Evolutionary conservation across 345 rosid genomes (phyloP).

Genomic region (Zanthoxylum bungeanum): DNA sequence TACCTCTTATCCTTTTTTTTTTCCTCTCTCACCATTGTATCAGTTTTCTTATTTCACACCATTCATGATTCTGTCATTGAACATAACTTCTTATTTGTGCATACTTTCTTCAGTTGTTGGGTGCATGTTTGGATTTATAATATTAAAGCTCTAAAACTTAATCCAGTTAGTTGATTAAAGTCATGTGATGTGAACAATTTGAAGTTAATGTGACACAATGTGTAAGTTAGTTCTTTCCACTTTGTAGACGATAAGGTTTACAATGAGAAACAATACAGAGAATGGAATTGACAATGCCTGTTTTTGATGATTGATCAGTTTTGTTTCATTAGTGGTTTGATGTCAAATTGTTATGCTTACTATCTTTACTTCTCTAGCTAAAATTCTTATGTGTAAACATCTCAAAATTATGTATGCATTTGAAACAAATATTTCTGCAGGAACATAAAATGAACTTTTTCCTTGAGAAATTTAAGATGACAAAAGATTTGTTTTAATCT

Average conservation of each 20-base stretch:
- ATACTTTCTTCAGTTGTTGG: not conserved
- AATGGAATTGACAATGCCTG: not conserved
- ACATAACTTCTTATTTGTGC: not conserved
- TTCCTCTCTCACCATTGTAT: not conserved
- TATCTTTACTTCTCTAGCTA: not conserved
- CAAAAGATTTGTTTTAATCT: not conserved
- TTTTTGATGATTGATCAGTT: not conserved
- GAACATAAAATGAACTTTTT: not conserved
- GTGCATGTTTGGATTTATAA: not conserved
- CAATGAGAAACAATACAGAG: not conserved
- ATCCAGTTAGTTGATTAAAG: not conserved
- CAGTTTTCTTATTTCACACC: not conserved
- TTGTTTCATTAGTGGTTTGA: not conserved
- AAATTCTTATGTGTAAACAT: not conserved
- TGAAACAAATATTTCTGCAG: not conserved
- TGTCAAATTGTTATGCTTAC: not conserved
- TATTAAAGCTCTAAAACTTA: not conserved
- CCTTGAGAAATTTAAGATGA: not conserved
- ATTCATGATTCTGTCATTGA: not conserved
- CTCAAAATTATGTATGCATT: not conserved
- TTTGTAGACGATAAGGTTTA: not conserved
- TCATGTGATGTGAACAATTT: not conserved
- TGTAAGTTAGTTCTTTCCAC: not conserved
- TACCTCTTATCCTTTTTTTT: constrained; percentile 9
- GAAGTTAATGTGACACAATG: not conserved